phyloP scores from a whole-genome alignment of 306 rosid genomes.

The Lagenaria siceraria region DNA sequence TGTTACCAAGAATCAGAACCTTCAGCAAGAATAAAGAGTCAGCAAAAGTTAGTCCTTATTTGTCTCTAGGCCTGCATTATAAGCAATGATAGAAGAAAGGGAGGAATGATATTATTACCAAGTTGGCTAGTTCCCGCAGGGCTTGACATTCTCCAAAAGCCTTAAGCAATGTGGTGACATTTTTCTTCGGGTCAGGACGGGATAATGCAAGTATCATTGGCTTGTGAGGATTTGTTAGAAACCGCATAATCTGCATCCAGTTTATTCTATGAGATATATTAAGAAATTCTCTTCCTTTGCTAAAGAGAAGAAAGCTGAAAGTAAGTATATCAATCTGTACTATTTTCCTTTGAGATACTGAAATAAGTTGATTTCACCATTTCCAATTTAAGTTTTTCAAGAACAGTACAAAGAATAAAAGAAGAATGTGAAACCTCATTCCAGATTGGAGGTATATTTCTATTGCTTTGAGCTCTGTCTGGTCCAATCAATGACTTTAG shows the following conservation, averaged over 20 bases:
- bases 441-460: constrained; percentile 65
- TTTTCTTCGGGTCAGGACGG: constrained; percentile 88
- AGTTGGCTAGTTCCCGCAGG: constrained; percentile 63
- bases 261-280: background rate
- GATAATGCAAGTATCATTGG: constrained; percentile 79
- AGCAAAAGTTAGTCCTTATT: constrained; percentile 9
- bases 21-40: constrained; percentile 16
- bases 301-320: background rate
- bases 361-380: background rate
- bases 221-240: constrained; percentile 84
- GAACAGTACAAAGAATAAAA: constrained; percentile 5
- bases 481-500: constrained; percentile 54
- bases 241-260: constrained; percentile 48
- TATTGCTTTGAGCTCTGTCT: constrained; percentile 48
- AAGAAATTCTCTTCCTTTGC: background rate
- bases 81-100: background rate
- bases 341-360: background rate
- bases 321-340: background rate
- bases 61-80: background rate
- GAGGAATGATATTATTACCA: constrained; percentile 22
- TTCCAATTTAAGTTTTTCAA: background rate
- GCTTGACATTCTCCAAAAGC: constrained; percentile 71
- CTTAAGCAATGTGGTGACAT: constrained; percentile 68
- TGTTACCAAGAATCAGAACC: constrained; percentile 77
- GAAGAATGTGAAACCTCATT: constrained; percentile 41